A percentile compares a stretch with the other conserved stretches of the same genome.
phyloP scores from a whole-genome alignment of 2,329 filamentous ascomycete genomes.

The Trichocomaceae sp. region DNA sequence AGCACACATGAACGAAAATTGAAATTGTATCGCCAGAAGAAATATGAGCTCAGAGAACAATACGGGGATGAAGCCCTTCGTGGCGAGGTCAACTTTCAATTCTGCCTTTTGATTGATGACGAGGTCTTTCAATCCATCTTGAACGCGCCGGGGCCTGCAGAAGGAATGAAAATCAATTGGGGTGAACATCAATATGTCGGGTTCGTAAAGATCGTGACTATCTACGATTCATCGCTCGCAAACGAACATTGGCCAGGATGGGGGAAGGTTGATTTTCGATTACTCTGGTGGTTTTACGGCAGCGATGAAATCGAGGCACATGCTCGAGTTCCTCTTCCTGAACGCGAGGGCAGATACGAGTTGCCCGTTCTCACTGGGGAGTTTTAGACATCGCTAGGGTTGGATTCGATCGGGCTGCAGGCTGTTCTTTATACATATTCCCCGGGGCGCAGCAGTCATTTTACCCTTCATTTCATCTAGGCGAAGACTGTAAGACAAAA shows the following conservation, averaged over 20 bases:
- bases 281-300: neutral
- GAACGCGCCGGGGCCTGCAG: neutral
- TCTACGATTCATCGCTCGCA: neutral
- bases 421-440: too few species aligned
- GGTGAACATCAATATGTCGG: neutral
- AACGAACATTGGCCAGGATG: slow-evolving; percentile 1
- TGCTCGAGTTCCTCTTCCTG: too few species aligned
- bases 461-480: too few species aligned
- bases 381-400: too few species aligned
- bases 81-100: neutral
- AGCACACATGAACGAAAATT: neutral
- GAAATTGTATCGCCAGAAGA: neutral
- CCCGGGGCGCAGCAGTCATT: too few species aligned
- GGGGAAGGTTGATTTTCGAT: slow-evolving; percentile 1
- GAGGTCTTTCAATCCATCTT: neutral
- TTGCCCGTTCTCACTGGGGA: too few species aligned
- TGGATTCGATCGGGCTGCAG: too few species aligned
- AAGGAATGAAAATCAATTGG: neutral
- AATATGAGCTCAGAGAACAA: neutral
- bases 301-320: neutral
- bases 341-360: too few species aligned
- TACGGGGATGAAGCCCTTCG: neutral
- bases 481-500: too few species aligned
- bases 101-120: neutral
- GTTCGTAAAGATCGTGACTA: neutral